A percentile compares a stretch with the other conserved stretches of the same genome.
These are phyloP conservation scores for Corchorus olitorius DNA, from an alignment of 345 rosid genomes.

Conservation along the genomic window DNA sequence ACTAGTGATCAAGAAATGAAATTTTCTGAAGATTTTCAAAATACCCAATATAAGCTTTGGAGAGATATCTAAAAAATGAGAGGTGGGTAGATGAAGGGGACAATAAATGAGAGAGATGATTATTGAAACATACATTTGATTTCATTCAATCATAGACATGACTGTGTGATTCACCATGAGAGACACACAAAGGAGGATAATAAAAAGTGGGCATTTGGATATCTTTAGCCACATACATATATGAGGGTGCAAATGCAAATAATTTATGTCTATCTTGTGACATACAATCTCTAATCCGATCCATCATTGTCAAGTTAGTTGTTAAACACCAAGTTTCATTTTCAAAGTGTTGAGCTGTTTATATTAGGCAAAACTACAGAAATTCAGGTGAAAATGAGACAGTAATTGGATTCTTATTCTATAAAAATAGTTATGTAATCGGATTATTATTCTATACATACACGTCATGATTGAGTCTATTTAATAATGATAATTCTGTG, in stretches of 20 bases:
- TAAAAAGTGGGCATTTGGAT: neutral
- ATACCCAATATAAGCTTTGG: too few species aligned
- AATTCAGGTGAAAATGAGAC: too few species aligned
- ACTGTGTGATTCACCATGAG: neutral
- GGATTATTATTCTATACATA: too few species aligned
- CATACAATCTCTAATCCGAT: too few species aligned
- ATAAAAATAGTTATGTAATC: too few species aligned
- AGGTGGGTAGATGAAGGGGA: neutral
- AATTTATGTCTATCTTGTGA: neutral
- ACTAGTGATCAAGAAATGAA: too few species aligned
- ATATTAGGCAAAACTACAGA: too few species aligned
- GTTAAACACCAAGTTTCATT: neutral
- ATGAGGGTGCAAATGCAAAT: neutral
- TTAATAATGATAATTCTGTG: too few species aligned
- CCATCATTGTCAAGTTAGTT: neutral
- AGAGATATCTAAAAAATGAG: conserved; percentile 1
- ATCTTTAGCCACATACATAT: neutral
- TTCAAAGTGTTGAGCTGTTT: neutral
- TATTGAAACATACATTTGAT: neutral
- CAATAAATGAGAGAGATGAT: neutral
- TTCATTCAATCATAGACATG: neutral
- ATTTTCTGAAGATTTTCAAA: too few species aligned
- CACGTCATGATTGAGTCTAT: too few species aligned
- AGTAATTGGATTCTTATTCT: too few species aligned
- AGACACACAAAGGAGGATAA: too few species aligned